phyloP scores from a whole-genome alignment of 73 alveolate species.

The Paramecium tetraurelia region DNA sequence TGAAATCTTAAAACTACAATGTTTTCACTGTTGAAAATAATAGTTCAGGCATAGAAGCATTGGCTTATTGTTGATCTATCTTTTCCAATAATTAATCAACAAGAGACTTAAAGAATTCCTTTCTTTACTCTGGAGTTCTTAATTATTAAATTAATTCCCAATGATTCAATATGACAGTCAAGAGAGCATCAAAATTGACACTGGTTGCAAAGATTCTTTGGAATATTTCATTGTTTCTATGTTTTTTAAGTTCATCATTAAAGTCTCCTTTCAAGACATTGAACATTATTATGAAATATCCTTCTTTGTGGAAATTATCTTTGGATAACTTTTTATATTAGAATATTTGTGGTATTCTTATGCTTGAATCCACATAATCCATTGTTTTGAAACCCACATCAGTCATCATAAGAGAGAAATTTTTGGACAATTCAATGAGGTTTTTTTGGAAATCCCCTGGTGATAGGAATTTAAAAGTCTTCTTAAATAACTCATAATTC shows the following conservation, averaged over 20 bases:
- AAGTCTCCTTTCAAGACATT: slow-evolving; percentile 39
- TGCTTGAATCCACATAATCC: neutral
- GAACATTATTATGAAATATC: neutral
- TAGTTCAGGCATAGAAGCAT: slow-evolving; percentile 17
- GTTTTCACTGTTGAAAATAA: neutral
- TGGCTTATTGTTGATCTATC: neutral
- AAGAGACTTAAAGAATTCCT: neutral
- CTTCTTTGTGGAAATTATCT: neutral
- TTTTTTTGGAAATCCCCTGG: slow-evolving; percentile 37
- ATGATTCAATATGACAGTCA: neutral
- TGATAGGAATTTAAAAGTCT: neutral
- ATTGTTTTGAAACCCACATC: slow-evolving; percentile 3
- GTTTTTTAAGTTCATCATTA: neutral
- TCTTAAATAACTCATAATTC: neutral
- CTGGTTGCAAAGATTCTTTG: slow-evolving; percentile 33
- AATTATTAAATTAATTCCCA: neutral
- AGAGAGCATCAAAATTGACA: slow-evolving; percentile 1
- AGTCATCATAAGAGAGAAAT: slow-evolving; percentile 14
- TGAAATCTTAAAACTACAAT: neutral
- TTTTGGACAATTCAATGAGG: neutral
- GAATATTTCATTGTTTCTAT: slow-evolving; percentile 13
- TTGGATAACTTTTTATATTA: neutral
- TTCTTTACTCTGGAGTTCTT: neutral
- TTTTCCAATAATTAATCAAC: neutral
- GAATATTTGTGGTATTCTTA: neutral